Evolutionary conservation across 2,329 filamentous ascomycete genomes (phyloP), one percentile per base, ranked within the genome.

Genomic region (Pseudogymnoascus verrucosus): DNA sequence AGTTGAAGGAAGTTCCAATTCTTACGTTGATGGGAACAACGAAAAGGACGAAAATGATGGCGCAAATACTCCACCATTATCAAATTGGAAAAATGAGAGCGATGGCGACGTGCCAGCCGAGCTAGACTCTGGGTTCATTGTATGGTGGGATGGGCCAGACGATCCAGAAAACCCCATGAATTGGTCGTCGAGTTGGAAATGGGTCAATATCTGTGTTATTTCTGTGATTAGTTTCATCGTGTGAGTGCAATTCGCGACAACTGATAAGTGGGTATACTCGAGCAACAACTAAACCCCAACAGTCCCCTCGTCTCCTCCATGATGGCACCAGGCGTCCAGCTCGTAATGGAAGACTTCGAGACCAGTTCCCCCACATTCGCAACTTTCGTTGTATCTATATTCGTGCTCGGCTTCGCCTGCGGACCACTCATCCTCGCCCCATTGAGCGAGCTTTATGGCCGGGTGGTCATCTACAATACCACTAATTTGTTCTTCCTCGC

Each of bases 351-450:
- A 23, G 77, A 80, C 1, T 82, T 82, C 67, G 37, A 76, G 14
- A 76, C 76, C 2, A 72, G 69, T 12, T 76, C 72, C 1, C 16
- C 28, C 8, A 57, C 51, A 34, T 57, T 57, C 28, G 28, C 51
- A 57, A 57, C 84, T 0, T 87, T 91, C 63, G 84, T 87, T 65
- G 84, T 91, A 74, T 59, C 71, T 11, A 67, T 72, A 4, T 71
- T 87, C 71, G 78, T 90, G 2, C 76, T 89, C 0, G 87, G 88
- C 19, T 82, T 85, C 63, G 84, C 81, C 1, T 80, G 84, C 31
- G 86, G 85, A 0, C 85, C 86, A 0, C 73, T 88, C 59, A 54
- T 88, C 4, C 80, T 84, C 62, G 84, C 84, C 0, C 86, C 87
- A 0, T 63, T 88, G 4, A 84, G 80, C 6, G 86, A 89, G 69